Evolutionary conservation across 139 green algal species (phyloP), one percentile per base, ranked within the genome.

Genomic region (Coelastrella sp.): DNA sequence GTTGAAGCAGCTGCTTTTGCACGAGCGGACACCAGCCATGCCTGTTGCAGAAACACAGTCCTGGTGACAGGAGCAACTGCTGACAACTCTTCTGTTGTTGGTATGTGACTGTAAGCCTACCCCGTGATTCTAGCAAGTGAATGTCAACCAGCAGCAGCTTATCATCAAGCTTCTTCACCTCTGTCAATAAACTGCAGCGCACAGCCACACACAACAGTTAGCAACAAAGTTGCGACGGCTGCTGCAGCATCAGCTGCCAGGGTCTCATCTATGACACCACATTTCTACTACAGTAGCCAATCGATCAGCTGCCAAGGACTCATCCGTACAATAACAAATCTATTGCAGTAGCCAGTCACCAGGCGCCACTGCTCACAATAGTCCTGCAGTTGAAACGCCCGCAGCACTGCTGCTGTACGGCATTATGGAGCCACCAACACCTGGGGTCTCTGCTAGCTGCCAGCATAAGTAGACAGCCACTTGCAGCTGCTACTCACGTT

Each of bases 91-190:
- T 0, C 11, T 71, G 61, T 2, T 71, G 61, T 71, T 22, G 23
- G 32, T 61, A 7, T 83, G 32, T 10, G 47, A 84, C 8, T n/a
- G 22, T 47, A 13, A 71, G 61, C 8, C 61, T 80, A 95, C 94
- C 92, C 75, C 95, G 93, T 84, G 93, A 97, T 95, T 99, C 98
- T 85, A 99, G 92, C 88, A 99, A 92, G 94, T 99, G 97, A 60
- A 99, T 98, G 87, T 99, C 98, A 83, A 99, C 97, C 89, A 99
- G 95, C 90, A 99, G 96, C 84, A 99, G 95, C 96, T 99, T 99
- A 93, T 99, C 98, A 89, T 99, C 98, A 85, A 99, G 94, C 84
- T 96, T 95, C 95, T 99, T 99, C 23, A 99, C 98, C 93, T 99
- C 98, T 10, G 94, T 96, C 56, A 99, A 89, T 80, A 99, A 94